These are phyloP conservation scores for Ceratobasidium sp. DNA, from an alignment of 1,284 basidiomycete species.

Conservation along the genomic window DNA sequence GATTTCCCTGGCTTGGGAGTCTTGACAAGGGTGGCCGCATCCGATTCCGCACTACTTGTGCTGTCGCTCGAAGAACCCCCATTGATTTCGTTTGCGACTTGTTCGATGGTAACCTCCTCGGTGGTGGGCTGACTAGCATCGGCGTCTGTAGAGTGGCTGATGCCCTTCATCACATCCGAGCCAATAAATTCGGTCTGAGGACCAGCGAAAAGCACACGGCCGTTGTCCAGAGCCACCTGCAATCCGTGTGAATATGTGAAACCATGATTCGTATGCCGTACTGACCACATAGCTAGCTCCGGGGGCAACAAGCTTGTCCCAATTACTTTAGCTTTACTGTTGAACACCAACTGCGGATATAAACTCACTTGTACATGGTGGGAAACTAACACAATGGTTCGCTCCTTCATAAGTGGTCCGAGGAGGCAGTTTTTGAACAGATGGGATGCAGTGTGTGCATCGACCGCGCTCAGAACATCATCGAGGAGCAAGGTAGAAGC, in stretches of 20 bases:
- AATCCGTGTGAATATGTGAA: constrained; percentile 51
- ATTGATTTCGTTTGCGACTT: constrained; percentile 55
- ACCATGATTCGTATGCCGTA: constrained; percentile 50
- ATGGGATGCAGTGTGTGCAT: constrained; percentile 90
- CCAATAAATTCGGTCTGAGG: constrained; percentile 72
- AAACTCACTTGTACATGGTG: constrained; percentile 68
- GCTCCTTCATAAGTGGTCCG: constrained; percentile 82
- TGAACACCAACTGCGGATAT: background rate
- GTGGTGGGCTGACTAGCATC: constrained; percentile 55
- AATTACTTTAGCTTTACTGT: background rate
- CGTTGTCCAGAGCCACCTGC: constrained; percentile 83
- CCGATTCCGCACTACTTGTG: constrained; percentile 43
- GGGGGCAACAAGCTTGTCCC: constrained; percentile 77
- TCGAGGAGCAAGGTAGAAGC: constrained; percentile 89
- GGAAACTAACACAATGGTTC: constrained; percentile 89
- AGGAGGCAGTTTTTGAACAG: constrained; percentile 85
- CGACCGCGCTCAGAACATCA: constrained; percentile 81
- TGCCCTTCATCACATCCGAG: constrained; percentile 73
- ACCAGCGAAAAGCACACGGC: constrained; percentile 82
- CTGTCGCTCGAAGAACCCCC: constrained; percentile 60
- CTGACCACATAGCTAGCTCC: constrained; percentile 73
- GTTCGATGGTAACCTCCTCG: constrained; percentile 50
- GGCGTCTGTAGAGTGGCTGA: constrained; percentile 72
- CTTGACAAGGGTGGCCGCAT: constrained; percentile 33
- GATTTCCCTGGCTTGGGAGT: constrained; percentile 32